Conservation (phyloP, 1,284 basidiomycete species). For the Meripilus lineatus region DNA sequence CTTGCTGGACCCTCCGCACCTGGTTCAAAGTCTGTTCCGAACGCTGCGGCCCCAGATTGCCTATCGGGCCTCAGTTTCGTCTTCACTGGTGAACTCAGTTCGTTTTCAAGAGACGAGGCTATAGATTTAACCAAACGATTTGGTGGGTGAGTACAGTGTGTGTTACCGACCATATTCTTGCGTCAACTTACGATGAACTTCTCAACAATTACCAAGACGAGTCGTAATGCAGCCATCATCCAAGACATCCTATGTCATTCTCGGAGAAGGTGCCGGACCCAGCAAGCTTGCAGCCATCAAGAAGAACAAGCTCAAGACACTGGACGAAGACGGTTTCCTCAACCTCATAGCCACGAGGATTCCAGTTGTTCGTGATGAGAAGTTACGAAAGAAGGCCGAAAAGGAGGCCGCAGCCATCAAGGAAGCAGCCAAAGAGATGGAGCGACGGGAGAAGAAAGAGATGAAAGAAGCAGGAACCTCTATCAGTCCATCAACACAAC, state of each 20-base stretch:
- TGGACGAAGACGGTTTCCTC: slow-evolving; percentile 88
- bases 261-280: slow-evolving; percentile 86
- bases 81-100: slow-evolving; percentile 90
- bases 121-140: slow-evolving; percentile 88
- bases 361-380: slow-evolving; percentile 57
- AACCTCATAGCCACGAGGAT: slow-evolving; percentile 70
- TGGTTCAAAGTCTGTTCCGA: slow-evolving; percentile 82
- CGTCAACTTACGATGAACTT: not conserved
- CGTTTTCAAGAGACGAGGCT: slow-evolving; percentile 87
- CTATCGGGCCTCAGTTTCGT: slow-evolving; percentile 89
- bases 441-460: slow-evolving; percentile 56
- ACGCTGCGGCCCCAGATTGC: slow-evolving; percentile 68
- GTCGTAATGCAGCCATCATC: slow-evolving; percentile 87
- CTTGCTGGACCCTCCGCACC: slow-evolving; percentile 72
- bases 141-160: slow-evolving; percentile 84
- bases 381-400: slow-evolving; percentile 76
- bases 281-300: slow-evolving; percentile 84
- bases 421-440: slow-evolving; percentile 73
- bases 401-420: slow-evolving; percentile 78
- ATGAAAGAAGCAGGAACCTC: slow-evolving; percentile 25
- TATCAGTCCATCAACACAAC: slow-evolving; percentile 44
- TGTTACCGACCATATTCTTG: not conserved
- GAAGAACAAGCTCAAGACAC: slow-evolving; percentile 70
- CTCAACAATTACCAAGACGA: slow-evolving; percentile 44
- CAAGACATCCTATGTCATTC: slow-evolving; percentile 86